Evolutionary conservation across 1,284 basidiomycete species (phyloP).

Genomic region (Ustilago trichophora): DNA sequence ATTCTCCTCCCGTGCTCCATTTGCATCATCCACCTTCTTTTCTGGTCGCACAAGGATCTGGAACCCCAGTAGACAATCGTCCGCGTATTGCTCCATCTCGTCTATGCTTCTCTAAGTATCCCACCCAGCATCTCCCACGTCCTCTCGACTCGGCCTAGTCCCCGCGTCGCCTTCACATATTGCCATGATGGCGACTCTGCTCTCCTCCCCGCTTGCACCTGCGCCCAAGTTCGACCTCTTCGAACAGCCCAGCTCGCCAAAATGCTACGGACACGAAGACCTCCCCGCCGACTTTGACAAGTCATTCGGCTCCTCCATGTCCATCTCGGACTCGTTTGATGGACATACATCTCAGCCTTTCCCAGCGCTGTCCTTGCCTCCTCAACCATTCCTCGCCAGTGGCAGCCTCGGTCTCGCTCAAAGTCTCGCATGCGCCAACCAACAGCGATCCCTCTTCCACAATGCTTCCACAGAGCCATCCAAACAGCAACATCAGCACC

Average conservation of each 20-base stretch:
- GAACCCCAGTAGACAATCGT: too few relatives aligned
- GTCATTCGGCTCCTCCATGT: slow-evolving; percentile 66
- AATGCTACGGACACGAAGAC: slow-evolving; percentile 39
- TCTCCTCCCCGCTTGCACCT: slow-evolving; percentile 42
- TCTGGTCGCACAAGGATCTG: too few relatives aligned
- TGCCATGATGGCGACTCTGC: slow-evolving; percentile 32
- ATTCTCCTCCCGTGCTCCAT: too few relatives aligned
- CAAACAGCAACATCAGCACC: slow-evolving; percentile 15
- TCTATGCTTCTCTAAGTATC: slow-evolving; percentile 9
- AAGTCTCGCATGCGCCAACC: slow-evolving; percentile 16
- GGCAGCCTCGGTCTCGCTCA: slow-evolving; percentile 26
- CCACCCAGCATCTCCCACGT: not conserved
- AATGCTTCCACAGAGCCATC: slow-evolving; percentile 17
- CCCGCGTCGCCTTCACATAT: not conserved
- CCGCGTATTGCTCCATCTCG: not conserved
- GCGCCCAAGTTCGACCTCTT: slow-evolving; percentile 43
- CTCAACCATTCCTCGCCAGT: slow-evolving; percentile 21
- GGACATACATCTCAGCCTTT: slow-evolving; percentile 22
- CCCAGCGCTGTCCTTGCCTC: slow-evolving; percentile 3
- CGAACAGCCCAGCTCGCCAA: slow-evolving; percentile 49
- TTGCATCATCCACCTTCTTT: too few relatives aligned
- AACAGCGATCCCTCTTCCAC: slow-evolving; percentile 20
- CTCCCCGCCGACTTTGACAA: slow-evolving; percentile 60
- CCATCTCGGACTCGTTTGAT: slow-evolving; percentile 60
- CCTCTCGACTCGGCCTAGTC: not conserved